Evolutionary conservation across 1,284 basidiomycete species (phyloP).

Genomic region (Cryptococcus sp.): DNA sequence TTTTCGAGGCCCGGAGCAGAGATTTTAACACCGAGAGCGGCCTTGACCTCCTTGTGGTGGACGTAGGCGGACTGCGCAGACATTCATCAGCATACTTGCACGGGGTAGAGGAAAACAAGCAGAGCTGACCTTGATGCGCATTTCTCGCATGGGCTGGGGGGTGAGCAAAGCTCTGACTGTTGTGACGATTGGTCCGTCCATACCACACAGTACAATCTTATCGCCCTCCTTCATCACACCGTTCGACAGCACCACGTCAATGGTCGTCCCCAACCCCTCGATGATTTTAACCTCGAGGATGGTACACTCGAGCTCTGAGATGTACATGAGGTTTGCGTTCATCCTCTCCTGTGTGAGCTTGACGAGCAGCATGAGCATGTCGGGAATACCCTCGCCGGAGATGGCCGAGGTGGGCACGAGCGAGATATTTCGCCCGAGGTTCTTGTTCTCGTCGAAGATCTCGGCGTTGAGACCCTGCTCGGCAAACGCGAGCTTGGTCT

Average conservation of each 20-base stretch:
- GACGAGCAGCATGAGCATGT: constrained; percentile 98
- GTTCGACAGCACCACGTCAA: constrained; percentile 96
- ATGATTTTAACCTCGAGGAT: constrained; percentile 99
- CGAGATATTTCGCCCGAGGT: constrained; percentile 88
- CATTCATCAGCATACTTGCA: not conserved
- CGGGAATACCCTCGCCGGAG: constrained; percentile 98
- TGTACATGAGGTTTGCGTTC: constrained; percentile 96
- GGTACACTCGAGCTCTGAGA: constrained; percentile 97
- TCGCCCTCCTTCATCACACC: constrained; percentile 91
- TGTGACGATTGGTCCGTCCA: constrained; percentile 97
- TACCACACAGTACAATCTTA: constrained; percentile 92
- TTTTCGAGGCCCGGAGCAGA: constrained; percentile 95
- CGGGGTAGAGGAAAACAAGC: not conserved
- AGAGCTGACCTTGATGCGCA: constrained; percentile 79
- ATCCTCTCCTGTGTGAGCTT: constrained; percentile 97
- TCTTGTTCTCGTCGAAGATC: constrained; percentile 98
- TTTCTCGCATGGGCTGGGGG: constrained; percentile 91
- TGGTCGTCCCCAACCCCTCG: constrained; percentile 96
- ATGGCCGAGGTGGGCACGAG: constrained; percentile 96
- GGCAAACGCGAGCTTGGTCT: constrained; percentile 88
- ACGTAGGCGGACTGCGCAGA: constrained; percentile 81
- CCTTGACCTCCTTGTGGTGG: constrained; percentile 97
- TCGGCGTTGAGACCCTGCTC: constrained; percentile 96
- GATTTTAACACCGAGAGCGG: constrained; percentile 96
- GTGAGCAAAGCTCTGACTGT: constrained; percentile 92